phyloP scores from a whole-genome alignment of 2,329 filamentous ascomycete species.

The Fusarium verrucosum region DNA sequence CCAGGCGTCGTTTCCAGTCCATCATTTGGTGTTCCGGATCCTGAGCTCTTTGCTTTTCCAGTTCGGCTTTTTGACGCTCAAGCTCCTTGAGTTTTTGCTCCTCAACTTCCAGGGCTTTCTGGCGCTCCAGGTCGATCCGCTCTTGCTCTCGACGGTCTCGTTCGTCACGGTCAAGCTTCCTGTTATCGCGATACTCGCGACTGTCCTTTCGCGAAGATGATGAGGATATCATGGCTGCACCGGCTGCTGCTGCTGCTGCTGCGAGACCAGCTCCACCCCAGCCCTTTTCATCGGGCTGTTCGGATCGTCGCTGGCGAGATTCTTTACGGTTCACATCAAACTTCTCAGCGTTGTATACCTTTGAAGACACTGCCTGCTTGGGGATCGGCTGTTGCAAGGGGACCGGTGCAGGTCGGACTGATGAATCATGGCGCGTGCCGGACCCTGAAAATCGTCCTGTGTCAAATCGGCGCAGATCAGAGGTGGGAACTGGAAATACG shows the following conservation, averaged over 20 bases:
- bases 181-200: slow-evolving; percentile 28
- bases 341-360: slow-evolving; percentile 68
- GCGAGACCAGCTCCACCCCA: slow-evolving; percentile 58
- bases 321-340: slow-evolving; percentile 50
- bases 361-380: slow-evolving; percentile 74
- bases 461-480: slow-evolving; percentile 71
- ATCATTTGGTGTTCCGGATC: slow-evolving; percentile 5
- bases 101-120: slow-evolving; percentile 29
- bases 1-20: slow-evolving; percentile 15
- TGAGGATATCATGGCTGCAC: slow-evolving; percentile 46
- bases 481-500: slow-evolving; percentile 72
- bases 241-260: slow-evolving; percentile 60
- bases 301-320: slow-evolving; percentile 47
- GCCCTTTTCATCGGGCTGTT: slow-evolving; percentile 51
- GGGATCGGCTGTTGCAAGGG: slow-evolving; percentile 89
- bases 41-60: slow-evolving; percentile 13
- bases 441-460: slow-evolving; percentile 61
- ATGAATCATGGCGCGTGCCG: slow-evolving; percentile 53
- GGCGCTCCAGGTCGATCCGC: slow-evolving; percentile 35
- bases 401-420: slow-evolving; percentile 65
- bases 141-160: slow-evolving; percentile 29
- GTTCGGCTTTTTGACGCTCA: slow-evolving; percentile 25
- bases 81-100: slow-evolving; percentile 36
- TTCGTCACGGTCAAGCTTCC: slow-evolving; percentile 33
- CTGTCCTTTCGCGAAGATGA: slow-evolving; percentile 36